Base-by-base conservation (phyloP, 108 stramenopile species). In the Skeletonema costatum region DNA sequence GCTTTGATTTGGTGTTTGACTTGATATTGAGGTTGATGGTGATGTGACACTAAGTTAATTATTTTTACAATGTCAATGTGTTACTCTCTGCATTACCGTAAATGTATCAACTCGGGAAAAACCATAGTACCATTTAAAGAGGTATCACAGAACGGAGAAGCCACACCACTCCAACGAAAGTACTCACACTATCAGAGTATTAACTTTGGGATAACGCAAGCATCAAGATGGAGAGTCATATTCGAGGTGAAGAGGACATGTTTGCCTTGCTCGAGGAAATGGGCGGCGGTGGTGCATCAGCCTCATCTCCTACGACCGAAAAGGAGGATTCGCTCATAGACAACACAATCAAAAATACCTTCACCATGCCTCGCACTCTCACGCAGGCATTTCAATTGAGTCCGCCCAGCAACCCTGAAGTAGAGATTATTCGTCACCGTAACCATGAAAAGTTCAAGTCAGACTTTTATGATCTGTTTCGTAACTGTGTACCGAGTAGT, bases 371-470 rank as follows among this genome's bases (percentile, higher is more conserved):
- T 64, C 30, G 46, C 64, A 87, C 31, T 75, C 62, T 74, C 30
- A 69, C 44, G 42, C 32, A 29, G n/a, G 71, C 71, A 16, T 42
- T 72, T 35, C 85, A 85, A 32, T 85, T 88, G 74, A 86, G 86
- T 72, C 89, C 88, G 33, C 66, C 68, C 1, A 90, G 87, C 60
- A 90, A 88, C 67, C 89, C 92, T 7, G 74, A 81, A 0, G 82
- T 89, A 9, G 92, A 93, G 80, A 76, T 93, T 31, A 70, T 87
- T 32, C 86, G 92, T 32, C 87, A 88, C 60, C 84, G 92, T 25
- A 78, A 73, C 41, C 87, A 86, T 60, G 92, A 93, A 69, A 87
- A 82, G 44, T 93, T 93, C 85, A 89, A 89, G 70, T 36, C 83
- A 7, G 70, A 75, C n/a, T 81, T 88, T 50, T 69, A 76, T 31